Percentiles rank a stretch among this genome's conserved stretches.
phyloP scores from a whole-genome alignment of 2,329 filamentous ascomycete species.

The Fusarium abutilonis region DNA sequence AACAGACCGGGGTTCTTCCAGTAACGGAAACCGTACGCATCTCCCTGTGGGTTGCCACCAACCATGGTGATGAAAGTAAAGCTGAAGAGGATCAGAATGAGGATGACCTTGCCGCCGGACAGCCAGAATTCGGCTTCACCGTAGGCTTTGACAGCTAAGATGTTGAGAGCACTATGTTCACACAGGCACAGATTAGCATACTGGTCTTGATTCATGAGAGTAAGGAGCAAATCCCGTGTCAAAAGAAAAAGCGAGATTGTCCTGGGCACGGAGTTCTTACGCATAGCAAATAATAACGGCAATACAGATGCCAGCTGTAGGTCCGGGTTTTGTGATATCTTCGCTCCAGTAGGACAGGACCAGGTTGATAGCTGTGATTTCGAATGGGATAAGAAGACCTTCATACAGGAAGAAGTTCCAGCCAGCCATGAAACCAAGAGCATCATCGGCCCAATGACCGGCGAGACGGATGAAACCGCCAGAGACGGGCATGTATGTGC shows the following conservation, averaged over 20 bases:
- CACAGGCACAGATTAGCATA: slow-evolving; percentile 45
- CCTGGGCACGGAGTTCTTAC: slow-evolving; percentile 52
- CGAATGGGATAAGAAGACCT: slow-evolving; percentile 56
- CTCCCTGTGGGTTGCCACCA: slow-evolving; percentile 76
- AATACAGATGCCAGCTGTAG: slow-evolving; percentile 70
- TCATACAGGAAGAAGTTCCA: slow-evolving; percentile 60
- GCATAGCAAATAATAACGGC: slow-evolving; percentile 65
- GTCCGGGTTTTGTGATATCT: slow-evolving; percentile 67
- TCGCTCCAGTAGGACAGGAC: slow-evolving; percentile 55
- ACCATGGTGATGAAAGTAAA: slow-evolving; percentile 86
- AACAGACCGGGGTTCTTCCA: slow-evolving; percentile 61
- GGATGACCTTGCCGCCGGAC: slow-evolving; percentile 69
- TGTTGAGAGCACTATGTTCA: slow-evolving; percentile 62
- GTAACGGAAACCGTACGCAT: slow-evolving; percentile 76
- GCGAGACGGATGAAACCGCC: slow-evolving; percentile 73
- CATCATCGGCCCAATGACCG: slow-evolving; percentile 73
- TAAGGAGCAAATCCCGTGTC: slow-evolving; percentile 8
- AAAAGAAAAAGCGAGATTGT: slow-evolving; percentile 6
- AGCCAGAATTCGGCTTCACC: slow-evolving; percentile 79
- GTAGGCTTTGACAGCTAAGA: slow-evolving; percentile 72
- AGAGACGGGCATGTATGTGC: slow-evolving; percentile 67
- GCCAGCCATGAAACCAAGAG: slow-evolving; percentile 64
- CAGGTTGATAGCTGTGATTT: slow-evolving; percentile 55
- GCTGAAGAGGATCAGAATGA: slow-evolving; percentile 73
- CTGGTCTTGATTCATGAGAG: slow-evolving; percentile 9